Evolutionary conservation across 352 stramenopile genomes (phyloP).

Genomic region (Globisporangium orthogonon): DNA sequence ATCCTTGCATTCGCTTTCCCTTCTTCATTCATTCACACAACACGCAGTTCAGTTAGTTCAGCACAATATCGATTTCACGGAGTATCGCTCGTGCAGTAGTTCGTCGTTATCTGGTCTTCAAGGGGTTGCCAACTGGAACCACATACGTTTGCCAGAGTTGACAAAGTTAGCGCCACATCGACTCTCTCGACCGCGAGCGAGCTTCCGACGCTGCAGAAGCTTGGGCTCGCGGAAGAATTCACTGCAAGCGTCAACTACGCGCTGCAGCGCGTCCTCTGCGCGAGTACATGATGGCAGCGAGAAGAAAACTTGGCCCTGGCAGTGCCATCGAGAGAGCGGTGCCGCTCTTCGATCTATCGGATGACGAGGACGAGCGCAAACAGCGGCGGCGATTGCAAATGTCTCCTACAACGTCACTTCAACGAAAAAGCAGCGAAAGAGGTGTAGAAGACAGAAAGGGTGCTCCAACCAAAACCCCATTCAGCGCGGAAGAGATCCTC

Average conservation of each 20-base stretch:
- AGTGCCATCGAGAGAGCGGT: conserved; percentile 24
- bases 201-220: conserved; percentile 60
- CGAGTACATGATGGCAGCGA: conserved; percentile 4
- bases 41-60: neutral
- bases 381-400: neutral
- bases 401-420: conserved; percentile 3
- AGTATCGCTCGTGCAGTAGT: neutral
- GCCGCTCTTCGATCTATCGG: conserved; percentile 31
- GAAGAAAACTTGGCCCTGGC: conserved; percentile 12
- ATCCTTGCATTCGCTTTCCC: neutral
- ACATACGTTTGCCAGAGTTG: no score
- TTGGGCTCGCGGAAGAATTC: conserved; percentile 73
- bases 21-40: neutral
- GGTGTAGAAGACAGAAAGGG: neutral
- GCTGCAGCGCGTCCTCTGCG: conserved; percentile 37
- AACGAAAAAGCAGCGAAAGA: conserved; percentile 9
- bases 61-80: neutral
- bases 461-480: neutral
- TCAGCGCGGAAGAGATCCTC: conserved; percentile 11
- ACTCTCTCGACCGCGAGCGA: conserved; percentile 79
- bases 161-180: conserved; percentile 36
- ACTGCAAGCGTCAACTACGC: conserved; percentile 66
- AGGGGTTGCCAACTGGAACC: no score
- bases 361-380: conserved; percentile 3
- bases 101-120: no score